Base-by-base conservation (phyloP, 2,329 filamentous ascomycete genomes). In the Aspergillus tamarii region DNA sequence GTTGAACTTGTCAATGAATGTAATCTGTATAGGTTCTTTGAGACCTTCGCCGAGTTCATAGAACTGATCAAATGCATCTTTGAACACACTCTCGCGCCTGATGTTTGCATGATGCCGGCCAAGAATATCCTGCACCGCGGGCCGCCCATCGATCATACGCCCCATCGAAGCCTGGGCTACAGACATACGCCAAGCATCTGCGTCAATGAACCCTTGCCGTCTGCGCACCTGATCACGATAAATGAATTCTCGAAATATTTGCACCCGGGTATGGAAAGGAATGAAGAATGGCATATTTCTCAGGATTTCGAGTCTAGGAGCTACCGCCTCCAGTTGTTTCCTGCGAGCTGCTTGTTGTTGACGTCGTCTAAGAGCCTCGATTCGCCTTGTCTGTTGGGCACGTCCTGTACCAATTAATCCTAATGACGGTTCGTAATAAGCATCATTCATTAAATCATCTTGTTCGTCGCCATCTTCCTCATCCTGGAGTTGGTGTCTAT, bases 251-350 rank as follows among this genome's bases (percentile, higher is more conserved):
- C 94, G 88, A 77, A 99, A 98, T 28, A 98, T 94, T 74, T 93
- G 88, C 5, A 99, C 95, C 54, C 95, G 85, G 0, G 92, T 95
- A 43, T 92, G 88, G 71, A 99, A 99, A 0, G 94, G 95, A 52
- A 99, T 95, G 69, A 94, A 91, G 75, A 98, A 99, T 0, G 95
- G 95, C 89, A 99, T 96, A 72, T 98, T 96, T 69, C 95, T 90
- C 57, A 99, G 80, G 6, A 99, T 91, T 73, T 97, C 94, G 11
- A 97, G 83, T 69, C 94, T 90, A 0, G 95, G 94, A 0, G 91
- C 92, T 65, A 97, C 88, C 16, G 90, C 86, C 55, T 94, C 91
- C 28, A 96, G 80, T 65, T 91, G 87, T 67, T 91, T 88, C 69
- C 89, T 88, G 43, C 89, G 85, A 50, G 89, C 88, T 8, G 86